Evolutionary conservation across 768 basidiomycete genomes (phyloP).

Genomic region (Leccinellum rugosiceps): DNA sequence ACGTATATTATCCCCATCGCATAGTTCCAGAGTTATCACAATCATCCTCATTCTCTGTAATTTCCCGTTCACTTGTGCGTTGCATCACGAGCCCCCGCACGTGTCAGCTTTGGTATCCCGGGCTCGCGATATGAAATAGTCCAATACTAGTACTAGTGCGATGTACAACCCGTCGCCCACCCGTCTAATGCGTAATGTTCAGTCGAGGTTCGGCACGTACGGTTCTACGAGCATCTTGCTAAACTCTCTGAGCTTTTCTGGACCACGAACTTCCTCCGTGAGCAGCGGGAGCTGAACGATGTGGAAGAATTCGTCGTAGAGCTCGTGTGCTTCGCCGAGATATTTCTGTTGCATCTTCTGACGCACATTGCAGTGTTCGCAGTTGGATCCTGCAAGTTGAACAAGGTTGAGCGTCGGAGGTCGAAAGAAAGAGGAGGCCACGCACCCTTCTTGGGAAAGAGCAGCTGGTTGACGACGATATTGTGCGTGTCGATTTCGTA

Average conservation of each 20-base stretch:
- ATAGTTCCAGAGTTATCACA: neutral
- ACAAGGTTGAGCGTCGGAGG: neutral
- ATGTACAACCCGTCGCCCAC: neutral
- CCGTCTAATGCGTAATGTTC: neutral
- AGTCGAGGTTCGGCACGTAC: slow-evolving; percentile 49
- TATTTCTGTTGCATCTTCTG: slow-evolving; percentile 99
- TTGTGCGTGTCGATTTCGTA: slow-evolving; percentile 98
- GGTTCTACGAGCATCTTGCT: slow-evolving; percentile 89
- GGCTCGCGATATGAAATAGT: neutral
- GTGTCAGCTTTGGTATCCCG: neutral
- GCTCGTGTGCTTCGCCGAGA: slow-evolving; percentile 91
- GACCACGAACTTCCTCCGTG: slow-evolving; percentile 95
- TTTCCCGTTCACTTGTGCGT: neutral
- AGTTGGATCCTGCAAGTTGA: slow-evolving; percentile 66
- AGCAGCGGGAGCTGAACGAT: slow-evolving; percentile 90
- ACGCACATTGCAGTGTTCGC: slow-evolving; percentile 92
- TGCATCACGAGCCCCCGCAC: neutral
- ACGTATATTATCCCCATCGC: neutral
- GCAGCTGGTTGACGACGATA: slow-evolving; percentile 95
- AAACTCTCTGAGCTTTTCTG: slow-evolving; percentile 89
- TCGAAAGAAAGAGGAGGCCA: slow-evolving; percentile 1
- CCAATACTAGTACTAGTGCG: neutral
- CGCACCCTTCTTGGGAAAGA: slow-evolving; percentile 89
- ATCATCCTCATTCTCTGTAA: neutral
- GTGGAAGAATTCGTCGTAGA: slow-evolving; percentile 98